These are phyloP conservation scores for Chaetomium globosum DNA, from an alignment of 2,329 filamentous ascomycete genomes.

Conservation along the genomic window DNA sequence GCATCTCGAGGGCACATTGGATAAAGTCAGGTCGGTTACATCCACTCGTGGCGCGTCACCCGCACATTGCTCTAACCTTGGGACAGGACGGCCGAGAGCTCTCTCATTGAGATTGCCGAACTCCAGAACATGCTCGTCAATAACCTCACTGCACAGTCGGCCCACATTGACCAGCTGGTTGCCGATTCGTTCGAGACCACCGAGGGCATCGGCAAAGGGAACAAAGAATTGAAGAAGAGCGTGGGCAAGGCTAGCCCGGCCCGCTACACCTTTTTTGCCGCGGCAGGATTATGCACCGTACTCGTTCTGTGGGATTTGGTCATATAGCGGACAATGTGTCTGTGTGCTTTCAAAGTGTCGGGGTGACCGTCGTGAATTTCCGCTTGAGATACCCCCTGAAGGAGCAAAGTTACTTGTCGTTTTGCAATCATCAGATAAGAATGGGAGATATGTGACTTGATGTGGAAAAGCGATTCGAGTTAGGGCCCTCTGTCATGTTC, in stretches of 20 bases:
- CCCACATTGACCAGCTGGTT: slow-evolving; percentile 86
- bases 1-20: slow-evolving; percentile 90
- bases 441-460: background rate
- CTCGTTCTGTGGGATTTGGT: slow-evolving; percentile 78
- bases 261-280: slow-evolving; percentile 78
- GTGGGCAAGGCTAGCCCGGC: slow-evolving; percentile 71
- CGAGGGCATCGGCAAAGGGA: slow-evolving; percentile 85
- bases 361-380: background rate
- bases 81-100: slow-evolving; percentile 79
- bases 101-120: slow-evolving; percentile 87
- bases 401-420: background rate
- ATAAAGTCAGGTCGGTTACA: slow-evolving; percentile 82
- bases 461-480: background rate
- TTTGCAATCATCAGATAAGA: background rate
- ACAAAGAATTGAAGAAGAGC: slow-evolving; percentile 87
- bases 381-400: background rate
- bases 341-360: background rate
- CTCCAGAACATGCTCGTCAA: slow-evolving; percentile 85
- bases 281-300: slow-evolving; percentile 72
- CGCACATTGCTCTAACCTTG: slow-evolving; percentile 5
- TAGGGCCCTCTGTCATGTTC: background rate
- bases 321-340: slow-evolving; percentile 40
- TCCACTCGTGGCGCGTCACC: background rate
- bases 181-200: slow-evolving; percentile 78
- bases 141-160: slow-evolving; percentile 82